Evolutionary conservation across 805 yeast species (phyloP), one percentile per base, ranked within the genome.

Genomic region (Wickerhamomyces pijperi): DNA sequence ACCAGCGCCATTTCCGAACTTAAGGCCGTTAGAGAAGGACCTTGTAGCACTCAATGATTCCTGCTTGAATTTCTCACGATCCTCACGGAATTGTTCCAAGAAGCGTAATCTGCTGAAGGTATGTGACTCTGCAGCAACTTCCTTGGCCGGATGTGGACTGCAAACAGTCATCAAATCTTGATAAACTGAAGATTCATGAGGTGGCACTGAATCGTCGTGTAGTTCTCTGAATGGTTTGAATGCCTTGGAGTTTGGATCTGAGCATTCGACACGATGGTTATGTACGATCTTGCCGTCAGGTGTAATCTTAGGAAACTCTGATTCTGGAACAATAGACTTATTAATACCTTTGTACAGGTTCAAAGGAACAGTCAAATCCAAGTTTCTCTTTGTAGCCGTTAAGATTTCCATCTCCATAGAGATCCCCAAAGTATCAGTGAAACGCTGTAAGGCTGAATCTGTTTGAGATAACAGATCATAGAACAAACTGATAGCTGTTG

Each of bases 351-450:
- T 55, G 53, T 74, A 81, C 5, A 88, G 90, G 51, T 82, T 80
- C 43, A 78, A 56, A 0, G 88, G 82, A 1, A 83, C 86, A 13
- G 79, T 68, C 40, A 90, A 61, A 49, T 85, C 80, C 23, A 90
- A 57, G 43, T 85, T 82, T 44, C 97, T 70, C 43, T 82, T 73
- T 3, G 95, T 82, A 36, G 86, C 63, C 0, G 84, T 73, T 38
- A 90, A 63, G 19, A 88, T 75, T 58, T 88, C 96, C n/a, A 90
- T 69, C 60, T 92, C 97, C 73, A 90, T 76, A 39, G 78, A 79
- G 21, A 85, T 65, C 3, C 94, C 81, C 39, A 85, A 67, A 19
- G 72, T 70, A 58, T 90, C 97, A 28, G 85, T 79, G 56, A 86
- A 82, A 41, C 82, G 64, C 28, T 66, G 67, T 19, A 60, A 53